phyloP scores from a whole-genome alignment of 1,284 basidiomycete genomes.

The Sporisorium sorghi region DNA sequence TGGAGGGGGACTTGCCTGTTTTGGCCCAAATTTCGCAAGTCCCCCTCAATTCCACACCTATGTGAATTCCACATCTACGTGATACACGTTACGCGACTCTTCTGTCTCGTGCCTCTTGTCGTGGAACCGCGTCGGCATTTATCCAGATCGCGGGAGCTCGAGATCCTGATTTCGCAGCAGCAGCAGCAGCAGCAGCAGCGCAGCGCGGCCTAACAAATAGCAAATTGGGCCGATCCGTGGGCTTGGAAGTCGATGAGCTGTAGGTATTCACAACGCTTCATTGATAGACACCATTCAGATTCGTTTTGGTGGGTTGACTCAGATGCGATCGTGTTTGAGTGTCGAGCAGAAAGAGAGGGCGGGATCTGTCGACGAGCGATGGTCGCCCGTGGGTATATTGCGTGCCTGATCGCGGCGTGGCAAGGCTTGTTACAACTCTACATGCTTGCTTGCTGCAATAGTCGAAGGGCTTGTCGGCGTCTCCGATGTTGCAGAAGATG shows the following conservation, averaged over 20 bases:
- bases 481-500: not conserved
- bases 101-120: not conserved
- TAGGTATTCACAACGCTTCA: too few relatives aligned
- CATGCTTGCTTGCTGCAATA: not conserved
- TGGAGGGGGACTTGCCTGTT: too few relatives aligned
- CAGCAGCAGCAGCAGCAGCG: too few relatives aligned
- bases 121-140: slow-evolving; percentile 5
- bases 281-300: not conserved
- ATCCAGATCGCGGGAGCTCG: not conserved
- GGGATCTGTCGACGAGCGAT: not conserved
- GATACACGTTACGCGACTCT: slow-evolving; percentile 20
- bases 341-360: not conserved
- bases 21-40: too few relatives aligned
- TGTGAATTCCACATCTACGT: too few relatives aligned
- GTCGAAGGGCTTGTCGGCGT: not conserved
- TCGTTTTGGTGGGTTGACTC: not conserved
- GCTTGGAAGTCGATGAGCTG: too few relatives aligned
- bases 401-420: not conserved
- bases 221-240: not conserved
- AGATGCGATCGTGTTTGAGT: not conserved
- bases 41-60: too few relatives aligned
- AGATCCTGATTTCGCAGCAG: not conserved
- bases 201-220: not conserved
- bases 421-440: slow-evolving; percentile 6
- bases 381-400: slow-evolving; percentile 5